Evolutionary conservation across 1,284 basidiomycete genomes (phyloP).

Genomic region (Austroboletus olivaceoglutinosus): DNA sequence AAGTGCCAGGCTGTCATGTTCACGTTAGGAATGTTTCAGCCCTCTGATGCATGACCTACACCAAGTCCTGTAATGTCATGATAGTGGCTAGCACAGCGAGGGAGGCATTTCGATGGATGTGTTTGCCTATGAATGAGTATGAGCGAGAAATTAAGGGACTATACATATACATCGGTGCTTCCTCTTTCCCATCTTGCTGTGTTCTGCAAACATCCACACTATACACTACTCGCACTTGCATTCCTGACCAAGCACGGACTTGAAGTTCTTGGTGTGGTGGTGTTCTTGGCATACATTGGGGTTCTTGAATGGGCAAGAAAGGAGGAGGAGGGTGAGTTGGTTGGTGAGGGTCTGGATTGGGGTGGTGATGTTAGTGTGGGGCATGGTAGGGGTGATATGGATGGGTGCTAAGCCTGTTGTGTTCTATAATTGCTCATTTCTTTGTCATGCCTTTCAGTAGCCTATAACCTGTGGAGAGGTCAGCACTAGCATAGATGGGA

Average conservation of each 20-base stretch:
- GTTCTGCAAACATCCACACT: slow-evolving; percentile 38
- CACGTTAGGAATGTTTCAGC: neutral
- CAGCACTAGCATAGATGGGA: too few relatives aligned
- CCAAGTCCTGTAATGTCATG: slow-evolving; percentile 88
- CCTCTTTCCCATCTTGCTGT: slow-evolving; percentile 44
- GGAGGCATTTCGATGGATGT: slow-evolving; percentile 84
- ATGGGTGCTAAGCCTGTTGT: slow-evolving; percentile 23
- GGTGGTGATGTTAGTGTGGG: neutral
- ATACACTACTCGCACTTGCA: slow-evolving; percentile 59
- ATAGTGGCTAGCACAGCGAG: slow-evolving; percentile 72
- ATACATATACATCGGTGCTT: slow-evolving; percentile 64
- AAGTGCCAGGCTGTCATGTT: slow-evolving; percentile 62
- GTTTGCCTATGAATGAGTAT: slow-evolving; percentile 46
- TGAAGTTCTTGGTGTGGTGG: slow-evolving; percentile 71
- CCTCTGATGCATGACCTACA: slow-evolving; percentile 34
- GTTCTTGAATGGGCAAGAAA: slow-evolving; percentile 74
- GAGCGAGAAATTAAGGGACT: neutral
- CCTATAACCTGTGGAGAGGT: slow-evolving; percentile 20
- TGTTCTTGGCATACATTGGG: slow-evolving; percentile 63
- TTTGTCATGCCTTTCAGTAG: slow-evolving; percentile 34
- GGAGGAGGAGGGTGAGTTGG: slow-evolving; percentile 66
- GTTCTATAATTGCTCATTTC: slow-evolving; percentile 22
- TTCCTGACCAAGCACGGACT: slow-evolving; percentile 71
- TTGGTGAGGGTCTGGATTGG: slow-evolving; percentile 67
- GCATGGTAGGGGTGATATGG: neutral